Base-by-base conservation (phyloP, 1,284 basidiomycete species). In the Malassezia psittaci region DNA sequence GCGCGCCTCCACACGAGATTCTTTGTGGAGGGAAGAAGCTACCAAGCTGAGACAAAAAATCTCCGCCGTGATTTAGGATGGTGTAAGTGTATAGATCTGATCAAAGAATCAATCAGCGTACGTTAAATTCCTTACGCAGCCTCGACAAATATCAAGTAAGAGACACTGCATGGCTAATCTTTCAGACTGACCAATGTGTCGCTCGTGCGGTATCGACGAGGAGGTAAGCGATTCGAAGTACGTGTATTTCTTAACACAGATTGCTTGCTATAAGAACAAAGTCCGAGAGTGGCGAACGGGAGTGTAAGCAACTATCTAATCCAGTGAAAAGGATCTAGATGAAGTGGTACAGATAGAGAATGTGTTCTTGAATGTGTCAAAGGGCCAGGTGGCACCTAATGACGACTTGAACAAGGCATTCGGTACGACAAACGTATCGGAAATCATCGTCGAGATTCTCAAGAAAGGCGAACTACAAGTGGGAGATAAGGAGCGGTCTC, bases 201-300 rank as follows among this genome's bases (percentile, higher is more conserved):
- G 37, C 83, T 96, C 72, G 91, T 98, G 33, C 84, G 90, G 43
- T 80, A 96, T 48, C 94, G 90, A 79, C 96, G 96, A 76, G 89
- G 86, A 43, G 94, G 94, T 32, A 96, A 96, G 77, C 84, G 94
- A 49, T 99, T 96, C 76, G 94, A 99, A 47, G 52, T 36, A 29
- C 13, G 21, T 16, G 16, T 24, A 13, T 15, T 12, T 2, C 36
- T 32, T 48, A 12, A 48, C 18, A 12, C 52, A 54, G 88, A 87
- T 98, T 66, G 93, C 93, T 45, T 96, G 91, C 77, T 96, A 96
- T 79, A 96, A 96, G 80, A 99, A 99, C 79, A 96, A 96, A 78
- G 93, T 96, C 18, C 87, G 90, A 65, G 91, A 96, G 77, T 98
- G 87, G 83, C 79, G 93, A 54, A 88, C 83, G 51, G 90, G 90